Evolutionary conservation across 768 basidiomycete genomes (phyloP), one percentile per base, ranked within the genome.

Genomic region (Tubosaeta sp.): DNA sequence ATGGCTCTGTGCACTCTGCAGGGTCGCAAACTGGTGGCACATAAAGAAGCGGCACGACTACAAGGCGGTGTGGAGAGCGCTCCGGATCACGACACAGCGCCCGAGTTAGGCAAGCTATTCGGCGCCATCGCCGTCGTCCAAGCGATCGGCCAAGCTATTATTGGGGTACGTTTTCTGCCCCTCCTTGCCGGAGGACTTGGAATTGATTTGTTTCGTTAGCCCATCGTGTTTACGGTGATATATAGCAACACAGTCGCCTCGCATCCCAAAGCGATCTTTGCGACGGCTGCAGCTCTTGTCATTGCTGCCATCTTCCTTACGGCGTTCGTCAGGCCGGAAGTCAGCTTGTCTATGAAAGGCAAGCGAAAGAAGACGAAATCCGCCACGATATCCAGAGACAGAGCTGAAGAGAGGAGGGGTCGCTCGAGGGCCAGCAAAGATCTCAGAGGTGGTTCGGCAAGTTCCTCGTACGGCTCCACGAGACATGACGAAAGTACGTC

Each of bases 251-350:
- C 83, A 3, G 86, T 89, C 29, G 80, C 75, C 0, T 71, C 68
- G 18, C 86, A 76, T 60, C 87, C 87, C 0, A 80, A 81, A 68
- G 78, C 84, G 1, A 82, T 90, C 58, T 90, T 90, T 57, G 75
- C 68, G 14, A 68, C 80, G 11, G 86, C 85, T 5, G 76, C 77
- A 1, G 69, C 63, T n/a, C 62, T 90, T n/a, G 68, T 85, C 25
- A 60, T 76, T 34, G 58, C 71, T n/a, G 72, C 78, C 0, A 71
- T 87, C 10, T 50, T 69, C 27, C 60, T 83, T 42, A 68, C 85
- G 3, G 65, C 66, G 48, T 66, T 78, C 31, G 55, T 83, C 36
- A 63, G 68, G 18, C 69, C 75, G 1, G 68, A 68, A 12, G 54
- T 59, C 25, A 60, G 58, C 18, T 42, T 65, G 31, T 57, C 65